Base-by-base conservation (phyloP, 2,329 filamentous ascomycete genomes). In the Knufia petricola region DNA sequence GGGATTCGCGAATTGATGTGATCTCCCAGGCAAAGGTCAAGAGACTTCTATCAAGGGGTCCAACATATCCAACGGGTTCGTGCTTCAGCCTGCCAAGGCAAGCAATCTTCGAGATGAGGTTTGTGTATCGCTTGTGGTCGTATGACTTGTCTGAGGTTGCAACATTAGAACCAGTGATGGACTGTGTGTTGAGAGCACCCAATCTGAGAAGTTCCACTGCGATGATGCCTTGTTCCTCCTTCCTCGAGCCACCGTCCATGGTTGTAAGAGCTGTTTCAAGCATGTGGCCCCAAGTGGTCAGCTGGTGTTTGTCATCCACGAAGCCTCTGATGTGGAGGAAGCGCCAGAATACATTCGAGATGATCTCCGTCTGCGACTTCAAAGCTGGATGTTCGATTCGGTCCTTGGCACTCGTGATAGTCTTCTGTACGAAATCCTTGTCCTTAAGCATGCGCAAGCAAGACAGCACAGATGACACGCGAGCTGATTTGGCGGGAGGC, bases 261-360 rank as follows among this genome's bases (percentile, higher is more conserved):
- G 75, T 69, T 49, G 81, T 71, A 21, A 94, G 69, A 2, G 85
- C 82, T 24, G 78, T 77, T 24, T 81, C 80, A 32, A 96, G 72
- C 17, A 86, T 86, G 58, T 82, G 80, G 13, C 90, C 92, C 87
- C 88, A 95, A 7, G 72, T 68, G 7, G 89, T 95, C 52, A 95
- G 74, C 51, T 82, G 78, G 65, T 96, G 90, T 51, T 78, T 75
- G 41, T 78, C 73, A 57, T 92, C 79, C 40, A 94, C 75, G 60
- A 95, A 98, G 20, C 84, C 88, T 51, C 89, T 81, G 42, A 96
- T 74, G 61, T 95, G 87, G 19, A 98, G 74, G 66, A 95, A 92
- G 48, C 88, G 80, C 84, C 87, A 95, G 50, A 90, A 76, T 4
- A 83, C 79, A 59, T 95, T 86, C 15, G 87, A 70, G 20, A 77